These are phyloP conservation scores for Aegilops longissima DNA, from an alignment of 176 grass and related monocot genomes.

Conservation along the genomic window DNA sequence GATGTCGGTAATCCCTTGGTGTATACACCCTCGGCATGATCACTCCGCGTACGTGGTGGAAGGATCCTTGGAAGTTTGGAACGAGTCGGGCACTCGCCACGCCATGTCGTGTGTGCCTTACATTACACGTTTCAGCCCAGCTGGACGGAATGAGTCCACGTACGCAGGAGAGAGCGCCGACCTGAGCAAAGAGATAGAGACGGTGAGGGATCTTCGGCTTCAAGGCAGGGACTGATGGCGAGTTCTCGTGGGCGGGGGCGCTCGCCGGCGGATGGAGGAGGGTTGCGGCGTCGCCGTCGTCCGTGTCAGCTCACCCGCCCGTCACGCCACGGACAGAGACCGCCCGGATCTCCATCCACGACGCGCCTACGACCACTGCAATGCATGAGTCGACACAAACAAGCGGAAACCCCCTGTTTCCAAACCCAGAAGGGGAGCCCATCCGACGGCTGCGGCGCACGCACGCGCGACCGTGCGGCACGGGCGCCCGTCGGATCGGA, in stretches of 20 bases:
- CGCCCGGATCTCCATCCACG: background rate
- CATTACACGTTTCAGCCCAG: background rate
- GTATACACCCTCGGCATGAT: background rate
- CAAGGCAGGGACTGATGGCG: background rate
- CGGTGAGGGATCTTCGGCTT: background rate
- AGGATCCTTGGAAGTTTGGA: too few relatives aligned
- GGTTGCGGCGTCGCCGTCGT: conserved; percentile 39
- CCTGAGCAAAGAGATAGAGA: background rate
- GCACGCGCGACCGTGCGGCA: too few relatives aligned
- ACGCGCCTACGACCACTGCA: background rate
- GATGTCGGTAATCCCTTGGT: background rate
- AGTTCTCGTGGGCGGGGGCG: background rate
- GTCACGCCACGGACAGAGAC: background rate
- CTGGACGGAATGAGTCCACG: background rate
- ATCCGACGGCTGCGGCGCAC: background rate
- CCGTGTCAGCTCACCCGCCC: conserved; percentile 30
- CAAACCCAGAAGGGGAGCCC: background rate
- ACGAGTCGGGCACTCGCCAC: too few relatives aligned
- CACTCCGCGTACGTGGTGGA: background rate
- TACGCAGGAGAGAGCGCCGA: background rate
- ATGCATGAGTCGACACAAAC: background rate
- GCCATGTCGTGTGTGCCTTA: too few relatives aligned
- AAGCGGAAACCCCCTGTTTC: background rate
- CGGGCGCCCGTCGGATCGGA: too few relatives aligned
- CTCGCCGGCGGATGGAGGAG: background rate